A percentile compares a stretch with the other conserved stretches of the same genome.
Conservation (phyloP, 768 basidiomycete species). For the Phaeolepiota aurea region DNA sequence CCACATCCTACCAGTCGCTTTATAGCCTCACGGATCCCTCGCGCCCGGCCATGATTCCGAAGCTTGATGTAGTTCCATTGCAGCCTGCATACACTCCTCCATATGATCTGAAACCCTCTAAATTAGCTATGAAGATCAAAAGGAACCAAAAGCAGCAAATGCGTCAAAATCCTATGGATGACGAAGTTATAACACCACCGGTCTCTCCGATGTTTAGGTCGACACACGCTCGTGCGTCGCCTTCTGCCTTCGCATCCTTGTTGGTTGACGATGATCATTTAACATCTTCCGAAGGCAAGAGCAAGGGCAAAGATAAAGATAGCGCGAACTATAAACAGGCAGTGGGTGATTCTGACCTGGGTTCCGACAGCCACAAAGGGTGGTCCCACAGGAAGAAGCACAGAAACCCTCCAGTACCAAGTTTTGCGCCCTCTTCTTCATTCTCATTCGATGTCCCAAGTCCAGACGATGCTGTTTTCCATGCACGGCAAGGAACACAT, state of each 20-base stretch:
- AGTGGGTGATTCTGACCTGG: no score
- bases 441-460: slow-evolving; percentile 81
- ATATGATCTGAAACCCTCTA: slow-evolving; percentile 46
- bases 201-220: slow-evolving; percentile 52
- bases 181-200: slow-evolving; percentile 27
- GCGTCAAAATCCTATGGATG: slow-evolving; percentile 19
- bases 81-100: slow-evolving; percentile 15
- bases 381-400: slow-evolving; percentile 16
- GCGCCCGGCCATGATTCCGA: slow-evolving; percentile 30
- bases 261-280: slow-evolving; percentile 52
- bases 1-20: slow-evolving; percentile 70
- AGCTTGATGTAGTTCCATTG: slow-evolving; percentile 36
- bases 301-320: slow-evolving; percentile 19
- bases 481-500: slow-evolving; percentile 70
- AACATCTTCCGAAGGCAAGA: slow-evolving; percentile 25
- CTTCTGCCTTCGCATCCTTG: slow-evolving; percentile 70
- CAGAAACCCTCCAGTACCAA: slow-evolving; percentile 20
- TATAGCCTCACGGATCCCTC: slow-evolving; percentile 50
- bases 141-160: slow-evolving; percentile 33
- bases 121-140: slow-evolving; percentile 69
- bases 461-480: slow-evolving; percentile 84
- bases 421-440: slow-evolving; percentile 21
- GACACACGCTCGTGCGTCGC: slow-evolving; percentile 57
- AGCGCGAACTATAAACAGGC: slow-evolving; percentile 21
- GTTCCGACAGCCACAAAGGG: slow-evolving; percentile 9